Conservation (phyloP, 805 yeast species). For the Yueomyces sinensis region DNA sequence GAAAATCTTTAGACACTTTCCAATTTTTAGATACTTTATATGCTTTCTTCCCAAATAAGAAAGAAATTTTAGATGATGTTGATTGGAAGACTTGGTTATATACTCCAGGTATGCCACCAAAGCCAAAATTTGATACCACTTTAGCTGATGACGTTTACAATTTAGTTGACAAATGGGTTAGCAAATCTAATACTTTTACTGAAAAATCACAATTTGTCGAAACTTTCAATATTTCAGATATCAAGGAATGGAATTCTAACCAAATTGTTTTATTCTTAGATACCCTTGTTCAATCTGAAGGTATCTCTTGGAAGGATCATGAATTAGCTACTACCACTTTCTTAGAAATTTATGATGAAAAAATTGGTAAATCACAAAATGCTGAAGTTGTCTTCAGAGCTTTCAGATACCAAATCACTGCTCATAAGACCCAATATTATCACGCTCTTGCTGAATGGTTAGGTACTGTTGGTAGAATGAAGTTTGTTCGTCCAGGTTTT, state of each 20-base stretch:
- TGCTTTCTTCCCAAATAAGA: constrained; percentile 42
- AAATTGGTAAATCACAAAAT: constrained; percentile 43
- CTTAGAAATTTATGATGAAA: constrained; percentile 27
- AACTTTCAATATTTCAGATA: constrained; percentile 35
- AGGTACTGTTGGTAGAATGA: constrained; percentile 90
- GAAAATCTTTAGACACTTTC: constrained; percentile 65
- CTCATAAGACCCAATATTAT: constrained; percentile 34
- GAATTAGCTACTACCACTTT: constrained; percentile 24
- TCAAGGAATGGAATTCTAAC: constrained; percentile 49
- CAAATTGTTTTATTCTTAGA: constrained; percentile 75
- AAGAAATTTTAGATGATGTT: constrained; percentile 43
- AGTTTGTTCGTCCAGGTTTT: constrained; percentile 82
- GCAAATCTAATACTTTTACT: constrained; percentile 17
- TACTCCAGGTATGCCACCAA: constrained; percentile 80
- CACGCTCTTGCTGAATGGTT: constrained; percentile 63
- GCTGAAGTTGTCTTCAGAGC: constrained; percentile 76
- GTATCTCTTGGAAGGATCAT: constrained; percentile 25
- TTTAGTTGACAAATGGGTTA: constrained; percentile 56
- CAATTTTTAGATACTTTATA: constrained; percentile 67
- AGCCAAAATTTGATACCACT: constrained; percentile 66
- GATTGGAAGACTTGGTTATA: constrained; percentile 84
- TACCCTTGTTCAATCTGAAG: constrained; percentile 36
- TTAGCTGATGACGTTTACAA: constrained; percentile 60
- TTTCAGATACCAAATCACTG: constrained; percentile 52
- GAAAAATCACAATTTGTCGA: constrained; percentile 11